phyloP scores from a whole-genome alignment of 169 alveolate genomes.

The Plasmodium berghei region DNA sequence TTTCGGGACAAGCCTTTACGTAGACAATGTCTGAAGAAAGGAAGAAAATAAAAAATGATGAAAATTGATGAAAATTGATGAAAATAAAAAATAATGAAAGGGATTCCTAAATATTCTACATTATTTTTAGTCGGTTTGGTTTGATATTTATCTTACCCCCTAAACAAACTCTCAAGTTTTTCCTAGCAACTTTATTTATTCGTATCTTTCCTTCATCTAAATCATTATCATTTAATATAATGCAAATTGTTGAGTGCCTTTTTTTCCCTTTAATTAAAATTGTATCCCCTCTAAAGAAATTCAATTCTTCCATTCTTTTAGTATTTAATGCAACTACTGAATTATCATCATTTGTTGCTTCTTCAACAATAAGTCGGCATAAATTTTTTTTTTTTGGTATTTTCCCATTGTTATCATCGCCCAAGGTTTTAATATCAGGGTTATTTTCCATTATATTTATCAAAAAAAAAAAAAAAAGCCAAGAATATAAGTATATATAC shows the following conservation, averaged over 20 bases:
- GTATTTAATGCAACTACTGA: constrained; percentile 97
- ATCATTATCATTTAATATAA: constrained; percentile 97
- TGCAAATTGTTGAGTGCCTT: constrained; percentile 98
- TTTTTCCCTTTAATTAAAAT: constrained; percentile 98
- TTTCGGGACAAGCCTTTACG: constrained; percentile 97
- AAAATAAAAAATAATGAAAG: not conserved
- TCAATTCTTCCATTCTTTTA: constrained; percentile 94
- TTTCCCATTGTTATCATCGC: constrained; percentile 54
- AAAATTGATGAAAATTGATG: not conserved
- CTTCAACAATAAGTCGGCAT: constrained; percentile 95
- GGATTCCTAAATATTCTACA: not conserved
- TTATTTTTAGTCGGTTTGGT: not conserved
- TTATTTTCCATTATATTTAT: constrained; percentile 49
- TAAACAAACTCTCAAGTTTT: constrained; percentile 97
- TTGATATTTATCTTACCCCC: constrained; percentile 87
- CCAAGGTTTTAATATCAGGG: constrained; percentile 26
- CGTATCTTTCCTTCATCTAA: constrained; percentile 97
- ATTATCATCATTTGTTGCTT: constrained; percentile 99
- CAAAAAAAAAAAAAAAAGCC: not conserved
- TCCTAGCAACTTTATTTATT: constrained; percentile 97
- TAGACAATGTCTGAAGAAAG: constrained; percentile 92
- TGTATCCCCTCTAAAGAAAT: constrained; percentile 98
- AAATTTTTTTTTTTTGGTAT: constrained; percentile 75
- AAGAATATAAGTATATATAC: constrained; percentile 15
- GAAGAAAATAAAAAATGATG: not conserved